Conservation (phyloP, 768 basidiomycete species). For the Mycena pura region DNA sequence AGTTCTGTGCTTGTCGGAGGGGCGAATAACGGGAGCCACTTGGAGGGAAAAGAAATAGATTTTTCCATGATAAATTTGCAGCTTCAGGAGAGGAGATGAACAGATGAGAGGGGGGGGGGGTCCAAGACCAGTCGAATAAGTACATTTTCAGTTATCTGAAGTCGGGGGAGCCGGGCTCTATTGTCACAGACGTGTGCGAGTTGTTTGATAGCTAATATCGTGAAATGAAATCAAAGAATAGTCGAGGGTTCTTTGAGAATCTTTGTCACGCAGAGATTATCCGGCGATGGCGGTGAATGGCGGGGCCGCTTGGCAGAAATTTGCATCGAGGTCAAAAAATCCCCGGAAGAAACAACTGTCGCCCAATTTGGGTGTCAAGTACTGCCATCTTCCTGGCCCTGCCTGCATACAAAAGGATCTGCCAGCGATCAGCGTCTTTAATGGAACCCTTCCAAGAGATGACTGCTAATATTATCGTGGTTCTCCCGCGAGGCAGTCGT, state of each 20-base stretch:
- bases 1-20: slow-evolving; percentile 31
- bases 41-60: not conserved
- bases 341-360: too few relatives aligned
- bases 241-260: not conserved
- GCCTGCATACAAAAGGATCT: too few relatives aligned
- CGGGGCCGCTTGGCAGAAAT: too few relatives aligned
- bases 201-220: slow-evolving; percentile 8
- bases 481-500: slow-evolving; percentile 13
- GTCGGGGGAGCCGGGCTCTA: not conserved
- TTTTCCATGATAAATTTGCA: slow-evolving; percentile 11
- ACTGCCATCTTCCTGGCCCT: too few relatives aligned
- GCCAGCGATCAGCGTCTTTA: too few relatives aligned
- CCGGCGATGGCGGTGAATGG: too few relatives aligned
- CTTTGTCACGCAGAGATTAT: slow-evolving; percentile 22
- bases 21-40: slow-evolving; percentile 20
- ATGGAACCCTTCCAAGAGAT: too few relatives aligned
- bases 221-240: slow-evolving; percentile 20
- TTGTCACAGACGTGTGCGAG: slow-evolving; percentile 14
- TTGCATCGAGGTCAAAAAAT: too few relatives aligned
- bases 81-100: not conserved
- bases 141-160: slow-evolving; percentile 8
- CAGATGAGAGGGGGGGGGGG: not conserved
- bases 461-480: too few relatives aligned
- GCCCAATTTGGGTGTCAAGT: too few relatives aligned
- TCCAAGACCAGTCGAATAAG: not conserved